Base-by-base conservation (phyloP, 1,284 basidiomycete species). In the Ganoderma meredithae region DNA sequence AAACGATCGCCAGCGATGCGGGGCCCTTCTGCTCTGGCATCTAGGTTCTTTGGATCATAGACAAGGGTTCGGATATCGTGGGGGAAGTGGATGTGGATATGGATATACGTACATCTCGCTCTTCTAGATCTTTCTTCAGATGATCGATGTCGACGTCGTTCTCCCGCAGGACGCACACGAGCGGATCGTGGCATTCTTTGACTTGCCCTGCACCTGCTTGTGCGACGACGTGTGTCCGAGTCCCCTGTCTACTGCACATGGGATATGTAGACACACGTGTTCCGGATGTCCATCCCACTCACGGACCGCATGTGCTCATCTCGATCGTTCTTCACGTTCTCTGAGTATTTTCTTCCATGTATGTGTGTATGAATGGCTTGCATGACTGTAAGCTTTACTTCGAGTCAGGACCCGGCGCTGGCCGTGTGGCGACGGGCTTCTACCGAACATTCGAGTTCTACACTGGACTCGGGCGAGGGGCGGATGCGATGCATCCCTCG, bases 131-230 rank as follows among this genome's bases (percentile, higher is more conserved):
- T 31, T 5, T 9, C 39, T 33, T 22, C 53, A 22, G 33, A 58
- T 19, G 55, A 39, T 58, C 55, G 55, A 58, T 58, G 19, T 58
- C 55, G 55, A 58, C 39, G 19, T 58, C 33, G n/a, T 56, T 56
- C 27, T 33, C 19, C 3, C 55, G 13, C 17, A 19, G 17, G 6
- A 39, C 3, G n/a, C 9, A 8, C 55, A 39, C 3, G n/a, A 19
- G 19, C 55, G 10, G 55, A 58, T 58, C 55, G 19, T 58, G 55
- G 55, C 55, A 55, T 31, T 31, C 31, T 5, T 55, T 33, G 53
- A 55, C 53, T 9, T 55, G 53, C 6, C 31, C 19, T n/a, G 3
- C n/a, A 3, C 27, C 27, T 31, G 27, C 27, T 3, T 31, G 27
- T 31, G 27, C 27, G 27, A 33, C 10, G 7, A 15, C 55, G 4